Evolutionary conservation across 257 asterid species (phyloP).

Genomic region (Ilex asprella): DNA sequence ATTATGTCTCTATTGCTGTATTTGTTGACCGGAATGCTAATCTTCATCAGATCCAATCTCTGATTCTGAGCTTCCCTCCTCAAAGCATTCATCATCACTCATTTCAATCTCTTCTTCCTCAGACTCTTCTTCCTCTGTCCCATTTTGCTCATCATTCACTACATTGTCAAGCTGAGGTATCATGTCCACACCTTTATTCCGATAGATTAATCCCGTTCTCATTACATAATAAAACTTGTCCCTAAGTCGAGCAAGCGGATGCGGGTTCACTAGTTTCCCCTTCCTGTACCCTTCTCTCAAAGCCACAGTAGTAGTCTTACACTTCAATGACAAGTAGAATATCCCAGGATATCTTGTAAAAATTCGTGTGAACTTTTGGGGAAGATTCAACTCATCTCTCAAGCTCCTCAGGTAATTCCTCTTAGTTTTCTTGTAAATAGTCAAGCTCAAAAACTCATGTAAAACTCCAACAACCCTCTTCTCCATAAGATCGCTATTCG

Average conservation of each 20-base stretch:
- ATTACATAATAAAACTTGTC: slow-evolving; percentile 72
- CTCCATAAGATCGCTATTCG: slow-evolving; percentile 89
- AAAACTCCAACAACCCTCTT: slow-evolving; percentile 88
- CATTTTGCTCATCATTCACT: slow-evolving; percentile 31
- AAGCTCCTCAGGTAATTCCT: slow-evolving; percentile 80
- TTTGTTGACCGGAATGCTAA: slow-evolving; percentile 12
- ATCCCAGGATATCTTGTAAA: slow-evolving; percentile 95
- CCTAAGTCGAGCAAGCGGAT: slow-evolving; percentile 63
- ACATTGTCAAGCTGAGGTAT: slow-evolving; percentile 41
- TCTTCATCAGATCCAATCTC: slow-evolving; percentile 45
- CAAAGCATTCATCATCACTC: slow-evolving; percentile 23
- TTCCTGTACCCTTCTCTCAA: slow-evolving; percentile 78
- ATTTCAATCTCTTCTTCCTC: slow-evolving; percentile 25
- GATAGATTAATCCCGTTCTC: slow-evolving; percentile 79
- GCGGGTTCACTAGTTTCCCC: slow-evolving; percentile 64
- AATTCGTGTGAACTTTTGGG: slow-evolving; percentile 78
- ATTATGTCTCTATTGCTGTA: too few relatives aligned
- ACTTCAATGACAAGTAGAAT: slow-evolving; percentile 75
- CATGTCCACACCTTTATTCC: slow-evolving; percentile 56
- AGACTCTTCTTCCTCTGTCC: slow-evolving; percentile 20
- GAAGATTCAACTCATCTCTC: slow-evolving; percentile 82
- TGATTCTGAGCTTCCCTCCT: slow-evolving; percentile 41
- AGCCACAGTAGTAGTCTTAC: slow-evolving; percentile 86
- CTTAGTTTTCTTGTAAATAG: slow-evolving; percentile 80
- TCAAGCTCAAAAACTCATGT: slow-evolving; percentile 71